A percentile compares a stretch with the other conserved stretches of the same genome.
phyloP scores from a whole-genome alignment of 331 rosid species.

The Malus hybrid region DNA sequence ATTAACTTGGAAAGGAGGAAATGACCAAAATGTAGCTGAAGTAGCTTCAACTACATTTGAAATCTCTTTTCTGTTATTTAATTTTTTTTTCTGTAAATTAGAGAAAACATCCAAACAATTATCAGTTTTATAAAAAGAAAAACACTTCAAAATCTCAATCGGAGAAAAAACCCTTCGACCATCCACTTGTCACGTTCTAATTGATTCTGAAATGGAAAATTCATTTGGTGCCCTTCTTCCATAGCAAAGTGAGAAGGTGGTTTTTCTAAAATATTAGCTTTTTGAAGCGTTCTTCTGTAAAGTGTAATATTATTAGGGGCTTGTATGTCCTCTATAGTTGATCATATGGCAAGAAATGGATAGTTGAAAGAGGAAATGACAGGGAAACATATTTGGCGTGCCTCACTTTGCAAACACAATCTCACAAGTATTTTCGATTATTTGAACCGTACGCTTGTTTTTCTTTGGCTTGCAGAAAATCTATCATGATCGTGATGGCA shows the following conservation, averaged over 20 bases:
- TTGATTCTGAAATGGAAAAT: too few species aligned
- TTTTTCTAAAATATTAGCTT: too few species aligned
- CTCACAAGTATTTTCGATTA: background rate
- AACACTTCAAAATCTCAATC: too few species aligned
- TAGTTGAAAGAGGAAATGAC: background rate
- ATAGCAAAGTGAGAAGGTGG: too few species aligned
- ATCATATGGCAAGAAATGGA: background rate
- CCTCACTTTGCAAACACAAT: background rate
- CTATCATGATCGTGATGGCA: background rate
- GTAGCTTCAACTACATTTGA: background rate
- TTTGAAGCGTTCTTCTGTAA: too few species aligned
- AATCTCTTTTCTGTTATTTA: background rate
- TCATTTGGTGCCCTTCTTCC: too few species aligned
- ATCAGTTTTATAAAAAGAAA: too few species aligned
- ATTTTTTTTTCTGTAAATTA: too few species aligned
- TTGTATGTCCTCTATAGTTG: background rate
- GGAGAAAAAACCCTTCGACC: too few species aligned
- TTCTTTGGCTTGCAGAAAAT: slow-evolving; percentile 8
- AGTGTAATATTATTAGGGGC: too few species aligned
- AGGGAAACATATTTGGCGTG: background rate
- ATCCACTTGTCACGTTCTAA: too few species aligned
- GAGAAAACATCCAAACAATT: too few species aligned
- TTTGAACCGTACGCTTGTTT: background rate
- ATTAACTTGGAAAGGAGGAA: background rate
- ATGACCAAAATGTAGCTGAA: background rate